Conservation (phyloP, 2,329 filamentous ascomycete genomes). For the Nemania sp. region DNA sequence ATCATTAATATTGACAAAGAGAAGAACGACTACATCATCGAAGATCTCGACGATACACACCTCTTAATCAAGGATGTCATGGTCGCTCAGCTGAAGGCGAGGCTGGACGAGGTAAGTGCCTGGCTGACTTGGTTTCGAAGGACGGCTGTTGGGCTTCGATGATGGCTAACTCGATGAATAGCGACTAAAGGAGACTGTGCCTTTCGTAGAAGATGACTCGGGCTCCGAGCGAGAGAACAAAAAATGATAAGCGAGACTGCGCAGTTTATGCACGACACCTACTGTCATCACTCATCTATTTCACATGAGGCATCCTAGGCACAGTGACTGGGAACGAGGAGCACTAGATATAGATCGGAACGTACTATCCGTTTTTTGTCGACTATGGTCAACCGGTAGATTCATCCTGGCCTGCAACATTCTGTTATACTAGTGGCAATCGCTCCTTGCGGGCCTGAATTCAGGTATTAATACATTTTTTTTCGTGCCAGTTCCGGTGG, state of each 20-base stretch:
- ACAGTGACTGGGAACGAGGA: too few species aligned
- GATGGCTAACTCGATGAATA: slow-evolving; percentile 47
- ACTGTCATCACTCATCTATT: not conserved
- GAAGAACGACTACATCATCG: slow-evolving; percentile 80
- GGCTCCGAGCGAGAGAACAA: slow-evolving; percentile 59
- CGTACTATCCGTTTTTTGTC: not conserved
- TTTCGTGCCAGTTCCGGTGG: not conserved
- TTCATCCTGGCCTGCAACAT: not conserved
- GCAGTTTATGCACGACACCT: too few species aligned
- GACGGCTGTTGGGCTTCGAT: not conserved
- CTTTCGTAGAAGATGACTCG: slow-evolving; percentile 62
- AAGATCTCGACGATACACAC: slow-evolving; percentile 82
- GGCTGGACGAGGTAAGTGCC: slow-evolving; percentile 71
- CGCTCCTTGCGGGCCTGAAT: too few species aligned
- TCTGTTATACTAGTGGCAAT: not conserved
- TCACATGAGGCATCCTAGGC: not conserved
- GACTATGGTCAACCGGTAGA: not conserved
- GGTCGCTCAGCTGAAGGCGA: slow-evolving; percentile 73
- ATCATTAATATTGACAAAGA: slow-evolving; percentile 80
- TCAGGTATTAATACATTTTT: not conserved
- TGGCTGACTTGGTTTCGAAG: not conserved
- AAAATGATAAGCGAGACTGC: slow-evolving; percentile 45
- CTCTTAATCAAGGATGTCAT: slow-evolving; percentile 81
- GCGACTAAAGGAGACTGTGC: slow-evolving; percentile 65
- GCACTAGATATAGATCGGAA: not conserved